Evolutionary conservation across 1,284 basidiomycete genomes (phyloP).

Genomic region (Takashimella koratensis): DNA sequence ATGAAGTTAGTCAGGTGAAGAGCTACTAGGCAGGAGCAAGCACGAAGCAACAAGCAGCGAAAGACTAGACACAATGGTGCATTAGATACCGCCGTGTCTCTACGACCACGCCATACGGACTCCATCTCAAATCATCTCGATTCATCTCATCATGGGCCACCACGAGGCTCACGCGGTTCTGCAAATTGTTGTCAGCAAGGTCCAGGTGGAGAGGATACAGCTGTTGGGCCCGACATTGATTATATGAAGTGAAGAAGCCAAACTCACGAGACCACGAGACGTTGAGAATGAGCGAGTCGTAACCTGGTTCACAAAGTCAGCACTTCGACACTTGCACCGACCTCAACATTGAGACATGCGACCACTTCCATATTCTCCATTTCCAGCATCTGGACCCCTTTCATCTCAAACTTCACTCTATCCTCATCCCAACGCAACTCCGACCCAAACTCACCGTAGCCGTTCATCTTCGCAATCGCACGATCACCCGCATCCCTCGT

Average conservation of each 20-base stretch:
- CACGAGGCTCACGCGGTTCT: background rate
- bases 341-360: background rate
- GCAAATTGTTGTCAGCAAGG: background rate
- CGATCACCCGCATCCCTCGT: conserved; percentile 71
- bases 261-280: conserved; percentile 32
- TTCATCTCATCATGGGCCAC: background rate
- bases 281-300: conserved; percentile 47
- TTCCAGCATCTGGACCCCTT: no score
- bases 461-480: conserved; percentile 91
- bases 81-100: no score
- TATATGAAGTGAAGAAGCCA: no score
- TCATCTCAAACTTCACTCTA: no score
- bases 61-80: no score
- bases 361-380: background rate
- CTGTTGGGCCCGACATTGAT: no score
- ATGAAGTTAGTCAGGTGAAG: no score
- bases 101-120: no score
- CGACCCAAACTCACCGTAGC: conserved; percentile 57
- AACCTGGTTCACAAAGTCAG: conserved; percentile 13
- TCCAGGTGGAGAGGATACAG: background rate
- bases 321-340: background rate
- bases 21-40: no score
- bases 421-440: background rate
- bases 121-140: no score
- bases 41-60: no score